These are phyloP conservation scores for Cyberlindnera euphorbiae DNA, from an alignment of 805 yeast species.

Conservation along the genomic window DNA sequence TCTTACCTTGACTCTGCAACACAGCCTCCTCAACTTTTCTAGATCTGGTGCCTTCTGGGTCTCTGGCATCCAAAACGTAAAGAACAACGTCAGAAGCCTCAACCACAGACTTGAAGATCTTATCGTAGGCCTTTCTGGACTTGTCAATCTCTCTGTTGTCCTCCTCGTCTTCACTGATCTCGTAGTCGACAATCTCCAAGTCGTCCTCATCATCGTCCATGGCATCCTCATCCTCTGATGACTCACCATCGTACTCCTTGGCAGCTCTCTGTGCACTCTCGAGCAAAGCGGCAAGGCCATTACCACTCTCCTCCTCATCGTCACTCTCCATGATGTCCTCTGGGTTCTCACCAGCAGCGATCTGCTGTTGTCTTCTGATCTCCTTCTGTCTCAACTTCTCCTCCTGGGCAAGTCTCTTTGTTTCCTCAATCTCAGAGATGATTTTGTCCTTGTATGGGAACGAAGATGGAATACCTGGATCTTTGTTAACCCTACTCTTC, in stretches of 20 bases:
- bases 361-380: constrained; percentile 38
- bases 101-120: constrained; percentile 87
- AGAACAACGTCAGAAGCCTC: constrained; percentile 88
- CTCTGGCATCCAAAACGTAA: constrained; percentile 95
- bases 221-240: constrained; percentile 37
- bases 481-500: constrained; percentile 80
- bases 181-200: constrained; percentile 47
- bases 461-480: constrained; percentile 90
- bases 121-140: constrained; percentile 88
- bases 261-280: constrained; percentile 92
- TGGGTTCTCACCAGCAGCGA: constrained; percentile 34
- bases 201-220: constrained; percentile 38
- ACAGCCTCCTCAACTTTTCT: constrained; percentile 88
- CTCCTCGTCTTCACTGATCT: constrained; percentile 39
- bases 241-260: constrained; percentile 59
- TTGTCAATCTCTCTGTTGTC: constrained; percentile 53
- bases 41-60: constrained; percentile 93
- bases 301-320: constrained; percentile 38
- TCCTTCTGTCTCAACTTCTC: constrained; percentile 47
- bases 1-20: constrained; percentile 70
- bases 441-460: constrained; percentile 92
- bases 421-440: constrained; percentile 63
- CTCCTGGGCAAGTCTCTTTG: constrained; percentile 51
- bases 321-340: constrained; percentile 32
- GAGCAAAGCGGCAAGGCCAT: constrained; percentile 75